Conservation (phyloP, 805 yeast species). For the Saccharomycopsis sp. region DNA sequence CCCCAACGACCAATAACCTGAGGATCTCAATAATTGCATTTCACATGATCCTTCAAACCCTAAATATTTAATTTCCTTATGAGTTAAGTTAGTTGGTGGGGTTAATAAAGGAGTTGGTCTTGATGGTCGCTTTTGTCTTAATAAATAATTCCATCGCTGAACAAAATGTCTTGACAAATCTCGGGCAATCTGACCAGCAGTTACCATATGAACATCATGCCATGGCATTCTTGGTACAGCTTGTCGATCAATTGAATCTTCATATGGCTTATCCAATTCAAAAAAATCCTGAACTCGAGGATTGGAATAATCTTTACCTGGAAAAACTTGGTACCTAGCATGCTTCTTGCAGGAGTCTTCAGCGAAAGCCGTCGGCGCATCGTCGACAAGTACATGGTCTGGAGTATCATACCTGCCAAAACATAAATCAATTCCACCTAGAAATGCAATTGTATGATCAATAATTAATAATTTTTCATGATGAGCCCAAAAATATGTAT, state of each 20-base stretch:
- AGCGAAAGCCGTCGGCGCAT: slow-evolving; percentile 36
- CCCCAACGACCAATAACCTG: slow-evolving; percentile 92
- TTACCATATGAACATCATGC: slow-evolving; percentile 98
- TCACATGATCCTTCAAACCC: slow-evolving; percentile 79
- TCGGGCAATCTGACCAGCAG: slow-evolving; percentile 89
- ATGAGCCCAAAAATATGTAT: slow-evolving; percentile 97
- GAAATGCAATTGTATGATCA: slow-evolving; percentile 81
- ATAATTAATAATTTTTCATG: slow-evolving; percentile 87
- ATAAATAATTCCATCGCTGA: slow-evolving; percentile 92
- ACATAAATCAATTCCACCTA: slow-evolving; percentile 95
- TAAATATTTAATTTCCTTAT: slow-evolving; percentile 56
- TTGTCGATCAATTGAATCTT: slow-evolving; percentile 82
- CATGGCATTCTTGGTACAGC: slow-evolving; percentile 94
- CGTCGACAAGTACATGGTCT: slow-evolving; percentile 86
- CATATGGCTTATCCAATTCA: slow-evolving; percentile 77
- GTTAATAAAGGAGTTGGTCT: slow-evolving; percentile 85
- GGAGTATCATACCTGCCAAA: slow-evolving; percentile 96
- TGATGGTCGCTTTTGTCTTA: slow-evolving; percentile 92
- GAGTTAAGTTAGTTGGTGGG: slow-evolving; percentile 85
- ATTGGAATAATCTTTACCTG: slow-evolving; percentile 96
- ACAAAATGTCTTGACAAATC: slow-evolving; percentile 92
- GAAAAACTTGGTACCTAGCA: slow-evolving; percentile 55
- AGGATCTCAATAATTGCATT: slow-evolving; percentile 80
- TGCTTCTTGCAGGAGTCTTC: slow-evolving; percentile 33
- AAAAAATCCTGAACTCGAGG: slow-evolving; percentile 87